Percentiles rank a stretch among this genome's conserved stretches.
These are phyloP conservation scores for Pachyrhizus erosus DNA, from an alignment of 306 rosid genomes.

Conservation along the genomic window DNA sequence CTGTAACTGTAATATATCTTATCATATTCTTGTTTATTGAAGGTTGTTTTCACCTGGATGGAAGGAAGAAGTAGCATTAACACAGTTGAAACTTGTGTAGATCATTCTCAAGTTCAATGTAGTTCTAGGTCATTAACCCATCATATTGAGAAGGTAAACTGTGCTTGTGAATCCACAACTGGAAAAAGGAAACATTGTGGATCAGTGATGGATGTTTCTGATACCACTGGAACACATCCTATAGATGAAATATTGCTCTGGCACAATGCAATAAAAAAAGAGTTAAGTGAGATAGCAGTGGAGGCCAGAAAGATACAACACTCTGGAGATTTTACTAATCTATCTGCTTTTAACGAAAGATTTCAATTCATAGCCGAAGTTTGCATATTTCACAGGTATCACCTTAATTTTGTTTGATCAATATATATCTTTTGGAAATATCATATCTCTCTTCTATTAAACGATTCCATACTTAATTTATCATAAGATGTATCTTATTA, in stretches of 20 bases:
- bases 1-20: conserved; percentile 22
- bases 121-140: conserved; percentile 55
- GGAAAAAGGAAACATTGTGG: conserved; percentile 87
- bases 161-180: conserved; percentile 66
- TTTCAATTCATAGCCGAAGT: conserved; percentile 93
- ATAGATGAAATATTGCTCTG: conserved; percentile 94
- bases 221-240: conserved; percentile 68
- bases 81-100: conserved; percentile 45
- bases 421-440: conserved; percentile 28
- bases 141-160: conserved; percentile 53
- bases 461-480: conserved; percentile 21
- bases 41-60: conserved; percentile 98
- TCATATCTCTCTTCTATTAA: conserved; percentile 32
- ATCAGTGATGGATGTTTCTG: conserved; percentile 62
- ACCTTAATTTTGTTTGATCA: conserved; percentile 34
- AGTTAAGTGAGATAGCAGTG: conserved; percentile 77
- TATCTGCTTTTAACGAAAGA: conserved; percentile 84
- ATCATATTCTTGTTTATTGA: conserved; percentile 47
- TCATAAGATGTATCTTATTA: conserved; percentile 17
- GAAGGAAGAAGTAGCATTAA: conserved; percentile 60
- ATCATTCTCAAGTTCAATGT: conserved; percentile 58
- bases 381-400: conserved; percentile 98
- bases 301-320: conserved; percentile 61
- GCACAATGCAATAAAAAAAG: conserved; percentile 95
- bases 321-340: conserved; percentile 79